These are phyloP conservation scores for Nepenthes alata DNA, from an alignment of 179 eudicot species.

Conservation along the genomic window DNA sequence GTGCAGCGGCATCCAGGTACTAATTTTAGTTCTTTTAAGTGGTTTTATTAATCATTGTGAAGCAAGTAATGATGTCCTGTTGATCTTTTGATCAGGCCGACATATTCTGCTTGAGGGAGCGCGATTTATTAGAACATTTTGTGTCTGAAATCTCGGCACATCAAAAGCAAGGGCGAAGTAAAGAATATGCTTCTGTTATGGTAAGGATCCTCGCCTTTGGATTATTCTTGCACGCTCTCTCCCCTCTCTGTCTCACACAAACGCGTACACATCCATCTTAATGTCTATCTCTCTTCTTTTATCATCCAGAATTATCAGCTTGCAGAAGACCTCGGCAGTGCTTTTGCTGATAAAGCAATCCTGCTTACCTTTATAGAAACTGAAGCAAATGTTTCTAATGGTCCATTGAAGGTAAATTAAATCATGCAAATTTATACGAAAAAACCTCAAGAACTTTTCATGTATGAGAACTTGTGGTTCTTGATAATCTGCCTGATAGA, in stretches of 20 bases:
- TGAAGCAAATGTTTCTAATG: constrained; percentile 49
- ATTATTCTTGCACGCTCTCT: neutral
- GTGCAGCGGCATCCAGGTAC: constrained; percentile 64
- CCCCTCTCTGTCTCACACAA: neutral
- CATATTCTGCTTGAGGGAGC: constrained; percentile 73
- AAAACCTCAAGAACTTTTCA: neutral
- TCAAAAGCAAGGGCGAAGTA: constrained; percentile 65
- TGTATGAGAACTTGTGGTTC: neutral
- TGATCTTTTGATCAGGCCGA: constrained; percentile 43
- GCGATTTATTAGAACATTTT: constrained; percentile 70
- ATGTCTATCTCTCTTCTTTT: constrained; percentile 4
- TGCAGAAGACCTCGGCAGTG: constrained; percentile 92
- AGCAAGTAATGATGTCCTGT: constrained; percentile 3
- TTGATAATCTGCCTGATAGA: too few species aligned
- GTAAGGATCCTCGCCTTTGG: constrained; percentile 24
- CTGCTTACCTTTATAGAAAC: constrained; percentile 58
- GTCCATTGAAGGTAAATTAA: constrained; percentile 56
- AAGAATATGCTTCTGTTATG: constrained; percentile 55
- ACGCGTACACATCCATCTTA: neutral
- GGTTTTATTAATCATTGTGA: neutral
- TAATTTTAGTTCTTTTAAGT: neutral
- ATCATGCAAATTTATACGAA: neutral
- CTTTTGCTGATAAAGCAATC: constrained; percentile 77
- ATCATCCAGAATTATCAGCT: constrained; percentile 59
- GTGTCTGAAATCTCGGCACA: constrained; percentile 56